Conservation (phyloP, 2,329 filamentous ascomycete species). For the Penicillium oxalicum region DNA sequence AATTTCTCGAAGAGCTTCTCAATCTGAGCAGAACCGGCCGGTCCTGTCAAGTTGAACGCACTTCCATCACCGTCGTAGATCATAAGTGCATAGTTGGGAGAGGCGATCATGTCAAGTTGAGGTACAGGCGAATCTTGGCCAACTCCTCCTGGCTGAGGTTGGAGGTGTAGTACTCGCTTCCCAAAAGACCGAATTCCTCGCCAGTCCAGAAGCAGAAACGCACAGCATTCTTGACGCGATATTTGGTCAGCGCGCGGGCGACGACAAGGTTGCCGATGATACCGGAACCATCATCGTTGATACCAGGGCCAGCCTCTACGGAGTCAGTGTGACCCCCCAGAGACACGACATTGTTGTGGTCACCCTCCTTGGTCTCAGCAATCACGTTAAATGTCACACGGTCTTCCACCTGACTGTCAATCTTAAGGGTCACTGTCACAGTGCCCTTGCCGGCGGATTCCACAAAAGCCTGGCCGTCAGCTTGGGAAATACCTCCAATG, state of each 20-base stretch:
- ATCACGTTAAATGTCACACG: conserved; percentile 54
- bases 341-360: conserved; percentile 54
- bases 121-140: conserved; percentile 58
- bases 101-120: conserved; percentile 67
- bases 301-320: conserved; percentile 59
- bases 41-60: conserved; percentile 49
- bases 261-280: conserved; percentile 56
- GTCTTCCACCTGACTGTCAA: conserved; percentile 43
- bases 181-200: conserved; percentile 59
- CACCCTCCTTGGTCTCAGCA: conserved; percentile 54
- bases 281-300: conserved; percentile 73
- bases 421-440: conserved; percentile 33
- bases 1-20: conserved; percentile 62
- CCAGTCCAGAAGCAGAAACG: conserved; percentile 64
- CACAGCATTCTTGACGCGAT: conserved; percentile 63
- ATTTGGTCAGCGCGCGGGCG: conserved; percentile 59
- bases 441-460: conserved; percentile 45
- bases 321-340: conserved; percentile 58
- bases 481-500: conserved; percentile 60
- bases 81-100: conserved; percentile 53
- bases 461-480: conserved; percentile 54
- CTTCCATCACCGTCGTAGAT: conserved; percentile 47
- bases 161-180: conserved; percentile 53
- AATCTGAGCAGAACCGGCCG: conserved; percentile 62
- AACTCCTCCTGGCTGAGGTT: conserved; percentile 46